Percentiles rank a stretch among this genome's conserved stretches.
phyloP scores from a whole-genome alignment of 257 asterid genomes.

The Lithospermum erythrorhizon region DNA sequence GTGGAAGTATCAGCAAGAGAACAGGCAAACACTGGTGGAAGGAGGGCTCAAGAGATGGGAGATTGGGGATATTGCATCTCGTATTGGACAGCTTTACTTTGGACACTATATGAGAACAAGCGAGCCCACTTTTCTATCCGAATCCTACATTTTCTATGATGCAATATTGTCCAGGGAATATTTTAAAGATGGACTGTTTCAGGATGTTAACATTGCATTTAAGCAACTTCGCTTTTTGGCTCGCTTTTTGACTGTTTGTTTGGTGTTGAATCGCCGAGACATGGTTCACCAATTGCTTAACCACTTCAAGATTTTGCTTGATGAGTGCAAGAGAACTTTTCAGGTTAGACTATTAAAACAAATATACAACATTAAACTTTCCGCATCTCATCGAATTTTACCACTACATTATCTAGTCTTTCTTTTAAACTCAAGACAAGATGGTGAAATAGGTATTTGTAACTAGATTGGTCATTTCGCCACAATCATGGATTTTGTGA shows the following conservation, averaged over 20 bases:
- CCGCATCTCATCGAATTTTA: not conserved
- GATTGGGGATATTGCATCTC: slow-evolving; percentile 96
- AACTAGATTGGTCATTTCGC: not conserved
- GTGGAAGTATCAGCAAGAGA: slow-evolving; percentile 96
- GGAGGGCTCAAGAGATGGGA: slow-evolving; percentile 97
- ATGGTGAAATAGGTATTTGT: not conserved
- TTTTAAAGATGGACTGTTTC: slow-evolving; percentile 84
- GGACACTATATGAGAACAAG: slow-evolving; percentile 99
- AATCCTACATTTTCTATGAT: slow-evolving; percentile 80
- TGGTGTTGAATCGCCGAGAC: slow-evolving; percentile 81
- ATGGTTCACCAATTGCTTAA: slow-evolving; percentile 76
- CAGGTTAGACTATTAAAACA: slow-evolving; percentile 35
- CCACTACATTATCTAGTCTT: not conserved
- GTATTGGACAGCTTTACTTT: slow-evolving; percentile 93
- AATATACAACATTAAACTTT: not conserved
- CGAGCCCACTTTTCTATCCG: slow-evolving; percentile 77
- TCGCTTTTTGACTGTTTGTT: slow-evolving; percentile 80
- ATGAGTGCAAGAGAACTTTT: slow-evolving; percentile 84
- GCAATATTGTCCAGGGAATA: slow-evolving; percentile 90
- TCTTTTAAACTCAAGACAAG: not conserved
- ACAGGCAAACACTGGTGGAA: slow-evolving; percentile 87
- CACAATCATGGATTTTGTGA: not conserved
- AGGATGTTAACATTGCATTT: slow-evolving; percentile 68
- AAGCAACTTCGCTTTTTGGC: slow-evolving; percentile 90
- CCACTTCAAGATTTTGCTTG: slow-evolving; percentile 83